Evolutionary conservation across 352 stramenopile genomes (phyloP).

Genomic region (Globisporangium uncinulatum): DNA sequence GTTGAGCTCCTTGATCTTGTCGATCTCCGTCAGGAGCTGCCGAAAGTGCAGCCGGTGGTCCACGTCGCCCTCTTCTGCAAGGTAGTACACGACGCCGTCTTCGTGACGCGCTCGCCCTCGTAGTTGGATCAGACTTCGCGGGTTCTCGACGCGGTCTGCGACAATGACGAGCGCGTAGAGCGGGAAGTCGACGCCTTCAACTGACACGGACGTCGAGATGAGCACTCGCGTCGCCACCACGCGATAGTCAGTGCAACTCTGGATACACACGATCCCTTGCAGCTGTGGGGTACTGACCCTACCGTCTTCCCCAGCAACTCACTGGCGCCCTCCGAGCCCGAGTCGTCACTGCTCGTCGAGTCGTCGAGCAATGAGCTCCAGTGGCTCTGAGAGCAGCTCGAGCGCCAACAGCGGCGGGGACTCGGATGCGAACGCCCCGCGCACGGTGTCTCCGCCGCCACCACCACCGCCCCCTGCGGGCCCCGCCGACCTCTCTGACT

Average conservation of each 20-base stretch:
- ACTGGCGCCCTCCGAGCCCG: background rate
- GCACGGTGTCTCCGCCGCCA: background rate
- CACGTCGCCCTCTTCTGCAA: constrained; percentile 45
- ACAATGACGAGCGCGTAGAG: constrained; percentile 64
- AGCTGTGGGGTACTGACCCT: constrained; percentile 4
- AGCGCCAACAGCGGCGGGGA: constrained; percentile 33
- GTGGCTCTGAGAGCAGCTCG: constrained; percentile 18
- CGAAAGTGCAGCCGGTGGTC: constrained; percentile 43
- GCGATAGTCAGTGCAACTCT: constrained; percentile 73
- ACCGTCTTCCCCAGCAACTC: background rate
- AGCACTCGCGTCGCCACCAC: constrained; percentile 56
- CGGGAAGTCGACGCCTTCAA: constrained; percentile 78
- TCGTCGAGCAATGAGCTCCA: constrained; percentile 6
- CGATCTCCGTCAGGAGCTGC: constrained; percentile 31
- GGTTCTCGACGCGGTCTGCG: constrained; percentile 41
- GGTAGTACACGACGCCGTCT: constrained; percentile 72
- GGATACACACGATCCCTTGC: constrained; percentile 84
- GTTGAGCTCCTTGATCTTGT: constrained; percentile 55
- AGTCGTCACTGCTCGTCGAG: no score
- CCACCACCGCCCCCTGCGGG: constrained; percentile 6
- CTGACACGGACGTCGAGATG: constrained; percentile 72
- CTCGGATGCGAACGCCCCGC: constrained; percentile 28
- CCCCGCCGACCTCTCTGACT: constrained; percentile 24
- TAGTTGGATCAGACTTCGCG: constrained; percentile 69
- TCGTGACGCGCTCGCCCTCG: constrained; percentile 67